Conservation (phyloP, 352 stramenopile species). For the Phytophthora megakarya region DNA sequence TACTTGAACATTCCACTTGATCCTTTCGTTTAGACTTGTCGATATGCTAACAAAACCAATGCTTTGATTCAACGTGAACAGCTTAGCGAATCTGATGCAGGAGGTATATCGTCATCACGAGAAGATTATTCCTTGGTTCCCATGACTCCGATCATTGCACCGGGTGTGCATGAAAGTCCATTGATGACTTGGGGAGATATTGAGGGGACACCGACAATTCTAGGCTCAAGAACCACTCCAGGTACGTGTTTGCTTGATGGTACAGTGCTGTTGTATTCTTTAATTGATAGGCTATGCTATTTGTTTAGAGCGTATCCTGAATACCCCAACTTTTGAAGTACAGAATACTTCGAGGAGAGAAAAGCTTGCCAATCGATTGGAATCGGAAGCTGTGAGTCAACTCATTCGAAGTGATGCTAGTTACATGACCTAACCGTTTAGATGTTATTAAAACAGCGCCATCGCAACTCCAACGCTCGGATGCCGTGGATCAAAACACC, state of each 20-base stretch:
- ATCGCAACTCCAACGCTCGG: constrained; percentile 27
- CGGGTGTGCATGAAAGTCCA: constrained; percentile 72
- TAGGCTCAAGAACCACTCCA: constrained; percentile 44
- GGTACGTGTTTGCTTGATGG: constrained; percentile 35
- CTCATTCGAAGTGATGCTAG: background rate
- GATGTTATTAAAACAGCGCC: constrained; percentile 21
- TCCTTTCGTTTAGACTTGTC: background rate
- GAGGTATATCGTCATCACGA: constrained; percentile 1
- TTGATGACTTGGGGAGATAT: constrained; percentile 89
- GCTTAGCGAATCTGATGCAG: background rate
- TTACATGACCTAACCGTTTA: background rate
- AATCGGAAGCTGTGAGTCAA: constrained; percentile 56
- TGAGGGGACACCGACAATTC: constrained; percentile 73
- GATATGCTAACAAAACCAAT: background rate
- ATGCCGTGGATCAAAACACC: constrained; percentile 28
- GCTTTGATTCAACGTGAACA: constrained; percentile 3
- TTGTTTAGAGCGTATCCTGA: constrained; percentile 41
- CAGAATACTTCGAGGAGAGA: constrained; percentile 67
- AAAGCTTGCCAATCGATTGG: constrained; percentile 64
- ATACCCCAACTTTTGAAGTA: constrained; percentile 66
- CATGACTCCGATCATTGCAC: constrained; percentile 81
- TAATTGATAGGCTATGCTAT: too few relatives aligned
- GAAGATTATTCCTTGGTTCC: constrained; percentile 61
- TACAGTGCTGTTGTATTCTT: too few relatives aligned
- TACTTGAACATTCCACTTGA: background rate